A percentile compares a stretch with the other conserved stretches of the same genome.
phyloP scores from a whole-genome alignment of 2,329 filamentous ascomycete genomes.

The Pseudogymnoascus sp. region DNA sequence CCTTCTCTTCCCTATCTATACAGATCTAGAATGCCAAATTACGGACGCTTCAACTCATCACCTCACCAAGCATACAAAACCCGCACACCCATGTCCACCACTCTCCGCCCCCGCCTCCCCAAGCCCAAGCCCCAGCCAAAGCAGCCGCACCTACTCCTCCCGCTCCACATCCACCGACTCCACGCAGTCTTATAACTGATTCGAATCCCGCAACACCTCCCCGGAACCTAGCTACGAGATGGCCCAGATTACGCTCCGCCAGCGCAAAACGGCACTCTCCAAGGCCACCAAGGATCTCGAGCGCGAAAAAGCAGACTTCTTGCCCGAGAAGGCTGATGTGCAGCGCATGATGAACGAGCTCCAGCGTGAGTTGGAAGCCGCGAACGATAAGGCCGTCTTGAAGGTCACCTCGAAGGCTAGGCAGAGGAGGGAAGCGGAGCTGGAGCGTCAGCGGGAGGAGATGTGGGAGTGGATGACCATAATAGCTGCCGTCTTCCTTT shows the following conservation, averaged over 20 bases:
- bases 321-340: neutral
- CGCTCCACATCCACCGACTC: neutral
- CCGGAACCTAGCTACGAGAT: neutral
- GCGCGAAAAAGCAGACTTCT: neutral
- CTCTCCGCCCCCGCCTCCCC: neutral
- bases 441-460: neutral
- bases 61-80: neutral
- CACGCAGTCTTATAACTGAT: neutral
- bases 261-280: neutral
- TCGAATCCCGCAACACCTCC: neutral
- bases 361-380: neutral
- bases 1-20: neutral
- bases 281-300: neutral
- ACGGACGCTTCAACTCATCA: neutral
- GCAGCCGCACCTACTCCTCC: neutral
- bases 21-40: neutral
- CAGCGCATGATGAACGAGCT: neutral
- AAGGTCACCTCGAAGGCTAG: too few species aligned
- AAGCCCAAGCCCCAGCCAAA: neutral
- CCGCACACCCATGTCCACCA: neutral
- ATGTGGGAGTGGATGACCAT: neutral
- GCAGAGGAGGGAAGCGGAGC: neutral
- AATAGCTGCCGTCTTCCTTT: neutral
- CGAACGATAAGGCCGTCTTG: neutral
- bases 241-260: neutral